Evolutionary conservation across 139 green algal genomes (phyloP).

Genomic region (Auxenochlorella pyrenoidosa): DNA sequence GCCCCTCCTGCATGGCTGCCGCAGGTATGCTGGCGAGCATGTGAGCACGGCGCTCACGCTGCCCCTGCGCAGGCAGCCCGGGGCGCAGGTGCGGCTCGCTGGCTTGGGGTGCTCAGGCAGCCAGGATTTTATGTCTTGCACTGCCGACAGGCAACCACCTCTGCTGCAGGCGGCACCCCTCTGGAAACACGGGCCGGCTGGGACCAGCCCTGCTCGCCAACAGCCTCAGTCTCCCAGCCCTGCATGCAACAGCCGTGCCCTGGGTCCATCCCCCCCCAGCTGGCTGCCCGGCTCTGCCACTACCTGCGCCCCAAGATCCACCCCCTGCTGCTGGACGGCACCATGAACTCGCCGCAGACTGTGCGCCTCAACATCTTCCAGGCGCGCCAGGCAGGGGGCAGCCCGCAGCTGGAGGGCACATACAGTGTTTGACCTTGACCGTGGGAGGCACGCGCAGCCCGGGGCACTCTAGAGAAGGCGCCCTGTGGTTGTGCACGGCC

Average conservation of each 20-base stretch:
- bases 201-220: too few relatives aligned
- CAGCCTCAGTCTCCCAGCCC: too few relatives aligned
- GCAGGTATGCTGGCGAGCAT: constrained; percentile 41
- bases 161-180: not conserved
- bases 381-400: constrained; percentile 12
- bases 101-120: not conserved
- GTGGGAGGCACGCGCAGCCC: too few relatives aligned
- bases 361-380: constrained; percentile 90
- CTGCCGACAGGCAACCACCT: too few relatives aligned
- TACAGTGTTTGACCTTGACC: too few relatives aligned
- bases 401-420: too few relatives aligned
- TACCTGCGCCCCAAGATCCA: constrained; percentile 92
- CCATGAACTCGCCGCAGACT: constrained; percentile 79
- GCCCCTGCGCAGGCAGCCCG: constrained; percentile 43
- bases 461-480: too few relatives aligned
- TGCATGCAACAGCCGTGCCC: not conserved
- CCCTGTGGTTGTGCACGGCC: too few relatives aligned
- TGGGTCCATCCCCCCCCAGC: constrained; percentile 6
- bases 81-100: constrained; percentile 6
- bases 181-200: too few relatives aligned
- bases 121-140: too few relatives aligned
- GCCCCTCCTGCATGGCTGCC: not conserved
- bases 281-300: constrained; percentile 70
- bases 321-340: constrained; percentile 84
- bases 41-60: constrained; percentile 74